These are phyloP conservation scores for Talaromyces sp. DNA, from an alignment of 2,329 filamentous ascomycete genomes.

Conservation along the genomic window DNA sequence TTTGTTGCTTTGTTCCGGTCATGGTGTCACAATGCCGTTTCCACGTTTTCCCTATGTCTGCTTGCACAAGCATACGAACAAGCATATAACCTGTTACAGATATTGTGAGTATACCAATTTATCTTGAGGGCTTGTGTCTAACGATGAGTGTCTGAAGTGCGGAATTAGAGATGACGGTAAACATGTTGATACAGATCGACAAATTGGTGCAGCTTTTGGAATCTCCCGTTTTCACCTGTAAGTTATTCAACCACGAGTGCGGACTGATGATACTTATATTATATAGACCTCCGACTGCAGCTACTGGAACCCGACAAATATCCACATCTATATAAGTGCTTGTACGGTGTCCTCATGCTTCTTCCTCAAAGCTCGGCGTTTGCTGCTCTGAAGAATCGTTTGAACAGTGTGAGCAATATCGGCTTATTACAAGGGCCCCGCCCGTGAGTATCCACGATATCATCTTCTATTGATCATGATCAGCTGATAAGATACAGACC, in stretches of 20 bases:
- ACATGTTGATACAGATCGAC: constrained; percentile 97
- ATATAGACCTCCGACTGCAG: constrained; percentile 81
- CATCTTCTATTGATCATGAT: not conserved
- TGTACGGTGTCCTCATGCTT: constrained; percentile 95
- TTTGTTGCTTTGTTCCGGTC: constrained; percentile 93
- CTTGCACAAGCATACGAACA: constrained; percentile 97
- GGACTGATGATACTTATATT: constrained; percentile 19
- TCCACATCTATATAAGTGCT: constrained; percentile 93
- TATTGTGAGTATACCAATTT: constrained; percentile 64
- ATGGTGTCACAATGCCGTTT: constrained; percentile 98
- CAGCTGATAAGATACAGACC: constrained; percentile 12
- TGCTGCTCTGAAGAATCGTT: constrained; percentile 88
- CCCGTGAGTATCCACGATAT: constrained; percentile 57
- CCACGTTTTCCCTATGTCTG: constrained; percentile 92
- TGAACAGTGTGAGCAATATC: constrained; percentile 96
- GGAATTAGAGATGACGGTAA: constrained; percentile 97
- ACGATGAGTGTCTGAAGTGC: constrained; percentile 57
- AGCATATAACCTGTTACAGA: constrained; percentile 90
- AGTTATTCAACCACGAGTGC: constrained; percentile 39
- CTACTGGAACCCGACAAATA: constrained; percentile 92
- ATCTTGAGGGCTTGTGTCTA: constrained; percentile 15
- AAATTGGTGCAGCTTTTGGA: constrained; percentile 96
- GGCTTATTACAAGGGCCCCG: constrained; percentile 83
- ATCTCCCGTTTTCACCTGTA: constrained; percentile 96
- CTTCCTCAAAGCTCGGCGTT: constrained; percentile 98